Conservation (phyloP, 2,329 filamentous ascomycete genomes). For the Talaromyces sp. region DNA sequence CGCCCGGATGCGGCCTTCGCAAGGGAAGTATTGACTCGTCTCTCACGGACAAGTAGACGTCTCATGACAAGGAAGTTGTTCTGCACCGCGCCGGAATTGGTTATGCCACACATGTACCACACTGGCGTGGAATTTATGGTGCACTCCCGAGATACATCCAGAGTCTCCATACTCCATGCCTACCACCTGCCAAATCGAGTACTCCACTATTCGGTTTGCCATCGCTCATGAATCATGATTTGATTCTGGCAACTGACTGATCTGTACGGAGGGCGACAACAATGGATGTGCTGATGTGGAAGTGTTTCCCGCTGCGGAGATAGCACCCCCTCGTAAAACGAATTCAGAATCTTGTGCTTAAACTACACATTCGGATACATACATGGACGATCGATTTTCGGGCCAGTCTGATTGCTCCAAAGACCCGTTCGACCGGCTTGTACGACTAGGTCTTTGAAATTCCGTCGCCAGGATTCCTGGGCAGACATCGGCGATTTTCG, state of each 20-base stretch:
- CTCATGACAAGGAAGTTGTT: background rate
- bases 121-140: background rate
- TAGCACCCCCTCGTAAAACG: background rate
- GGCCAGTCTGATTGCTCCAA: background rate
- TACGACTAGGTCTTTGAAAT: background rate
- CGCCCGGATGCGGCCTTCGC: background rate
- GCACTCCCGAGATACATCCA: background rate
- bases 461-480: background rate
- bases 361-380: background rate
- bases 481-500: background rate
- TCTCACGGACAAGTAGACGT: background rate
- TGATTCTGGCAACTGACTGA: background rate
- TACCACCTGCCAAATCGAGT: background rate
- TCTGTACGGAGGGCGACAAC: background rate
- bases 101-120: background rate
- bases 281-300: background rate
- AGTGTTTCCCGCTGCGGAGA: background rate
- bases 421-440: background rate
- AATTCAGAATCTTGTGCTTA: background rate
- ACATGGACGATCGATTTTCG: background rate
- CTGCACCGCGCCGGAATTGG: constrained; percentile 2
- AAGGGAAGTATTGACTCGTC: background rate
- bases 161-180: background rate
- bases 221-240: background rate
- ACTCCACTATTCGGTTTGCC: background rate